Evolutionary conservation across 2,329 filamentous ascomycete genomes (phyloP), one percentile per base, ranked within the genome.

Genomic region (Fusarium sp.): DNA sequence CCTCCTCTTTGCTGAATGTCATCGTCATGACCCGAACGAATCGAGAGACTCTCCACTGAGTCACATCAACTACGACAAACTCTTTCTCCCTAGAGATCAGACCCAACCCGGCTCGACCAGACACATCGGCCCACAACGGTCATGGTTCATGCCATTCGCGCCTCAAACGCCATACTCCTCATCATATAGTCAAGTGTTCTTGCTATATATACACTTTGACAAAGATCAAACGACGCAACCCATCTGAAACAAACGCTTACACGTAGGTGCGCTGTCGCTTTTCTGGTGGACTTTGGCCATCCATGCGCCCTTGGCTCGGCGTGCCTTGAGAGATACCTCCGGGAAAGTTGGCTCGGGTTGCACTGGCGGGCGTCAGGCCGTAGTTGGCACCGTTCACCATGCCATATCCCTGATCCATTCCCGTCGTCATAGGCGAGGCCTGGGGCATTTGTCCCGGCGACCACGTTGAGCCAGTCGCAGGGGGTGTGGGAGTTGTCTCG

Each of bases 401-500:
- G 20, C 81, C 81, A 61, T 85, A 87, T 34, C 81, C 79, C 46
- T 82, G 80, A 29, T 83, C 83, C 54, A 87, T 77, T 29, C 76
- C 77, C 51, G 74, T 71, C 6, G 71, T 73, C 56, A 79, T 81
- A 1, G 84, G 83, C 9, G 84, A 85, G 2, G 82, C 77, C 61
- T 86, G 85, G 14, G 82, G 79, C 73, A 87, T 80, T 61, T 86
- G 84, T 23, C 81, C 81, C 0, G 86, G 85, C 10, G 85, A 87
- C 79, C 79, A 79, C 80, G 83, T 85, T 78, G 86, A 58, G 77
- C 84, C 61, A 9, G 83, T 77, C 16, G 75, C 80, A 3, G 85
- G 83, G 3, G 85, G 86, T 61, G 85, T 84, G 62, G 86, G 84
- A n/a, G 85, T 85, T 2, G 85, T 83, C 55, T 86, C 84, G 64